Percentiles rank a stretch among this genome's conserved stretches.
Evolutionary conservation across 2,329 filamentous ascomycete species (phyloP).

Genomic region (Aspergillus jensenii): DNA sequence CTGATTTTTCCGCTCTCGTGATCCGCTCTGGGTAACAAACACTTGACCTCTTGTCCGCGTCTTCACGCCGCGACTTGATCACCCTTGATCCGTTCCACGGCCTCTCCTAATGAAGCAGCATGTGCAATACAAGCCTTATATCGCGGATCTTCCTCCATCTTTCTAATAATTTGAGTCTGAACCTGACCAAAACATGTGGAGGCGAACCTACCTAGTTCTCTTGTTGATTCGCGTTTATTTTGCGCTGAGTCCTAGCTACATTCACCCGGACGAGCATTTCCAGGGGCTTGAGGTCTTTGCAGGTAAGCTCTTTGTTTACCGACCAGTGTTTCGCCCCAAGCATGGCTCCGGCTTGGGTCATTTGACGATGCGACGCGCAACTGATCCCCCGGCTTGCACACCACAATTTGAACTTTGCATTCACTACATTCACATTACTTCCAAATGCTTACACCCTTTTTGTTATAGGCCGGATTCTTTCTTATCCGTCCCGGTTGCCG

Average conservation of each 20-base stretch:
- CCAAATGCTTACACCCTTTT: slow-evolving; percentile 3
- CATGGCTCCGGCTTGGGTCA: not conserved
- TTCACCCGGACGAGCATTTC: slow-evolving; percentile 98
- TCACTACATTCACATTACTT: not conserved
- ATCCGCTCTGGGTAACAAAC: not conserved
- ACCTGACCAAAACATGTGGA: slow-evolving; percentile 67
- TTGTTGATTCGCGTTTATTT: slow-evolving; percentile 89
- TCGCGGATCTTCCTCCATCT: slow-evolving; percentile 3
- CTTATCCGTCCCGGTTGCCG: slow-evolving; percentile 82
- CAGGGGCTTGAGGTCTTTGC: slow-evolving; percentile 97
- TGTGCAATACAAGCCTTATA: slow-evolving; percentile 10
- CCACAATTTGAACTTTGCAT: not conserved
- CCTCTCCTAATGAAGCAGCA: slow-evolving; percentile 9
- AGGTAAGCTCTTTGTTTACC: slow-evolving; percentile 59
- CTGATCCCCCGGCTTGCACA: not conserved
- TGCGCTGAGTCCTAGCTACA: slow-evolving; percentile 89
- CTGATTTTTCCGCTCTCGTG: not conserved
- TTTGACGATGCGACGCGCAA: slow-evolving; percentile 7
- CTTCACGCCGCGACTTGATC: slow-evolving; percentile 8
- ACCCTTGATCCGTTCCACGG: slow-evolving; percentile 8
- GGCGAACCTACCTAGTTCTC: slow-evolving; percentile 81
- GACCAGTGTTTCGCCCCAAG: not conserved
- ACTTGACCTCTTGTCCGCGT: not conserved
- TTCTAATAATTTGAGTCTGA: slow-evolving; percentile 15
- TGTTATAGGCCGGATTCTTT: slow-evolving; percentile 80